Evolutionary conservation across 768 basidiomycete genomes (phyloP).

Genomic region (Tephrocybe sp.): DNA sequence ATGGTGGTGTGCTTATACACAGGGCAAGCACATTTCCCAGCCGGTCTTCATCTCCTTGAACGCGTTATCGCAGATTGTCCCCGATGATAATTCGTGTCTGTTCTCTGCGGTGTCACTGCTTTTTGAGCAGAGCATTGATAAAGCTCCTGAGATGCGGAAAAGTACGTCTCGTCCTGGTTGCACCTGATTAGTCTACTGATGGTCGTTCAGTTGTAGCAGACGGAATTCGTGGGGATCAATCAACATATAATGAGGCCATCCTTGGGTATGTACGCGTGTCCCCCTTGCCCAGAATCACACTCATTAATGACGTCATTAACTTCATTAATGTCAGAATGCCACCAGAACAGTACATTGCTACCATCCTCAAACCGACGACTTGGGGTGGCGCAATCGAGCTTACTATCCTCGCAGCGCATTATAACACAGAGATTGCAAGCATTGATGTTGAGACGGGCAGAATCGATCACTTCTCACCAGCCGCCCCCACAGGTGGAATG

Average conservation of each 20-base stretch:
- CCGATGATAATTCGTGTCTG: slow-evolving; percentile 97
- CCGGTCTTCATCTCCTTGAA: neutral
- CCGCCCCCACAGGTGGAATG: slow-evolving; percentile 34
- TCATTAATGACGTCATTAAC: neutral
- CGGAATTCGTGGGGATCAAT: slow-evolving; percentile 69
- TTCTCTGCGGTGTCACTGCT: slow-evolving; percentile 86
- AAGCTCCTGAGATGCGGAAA: slow-evolving; percentile 69
- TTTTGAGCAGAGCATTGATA: slow-evolving; percentile 80
- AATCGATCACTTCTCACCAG: slow-evolving; percentile 76
- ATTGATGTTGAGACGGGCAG: slow-evolving; percentile 93
- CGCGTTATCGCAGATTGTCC: slow-evolving; percentile 50
- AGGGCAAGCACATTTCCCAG: slow-evolving; percentile 44
- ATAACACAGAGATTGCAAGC: slow-evolving; percentile 81
- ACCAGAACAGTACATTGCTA: slow-evolving; percentile 70
- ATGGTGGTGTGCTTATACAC: slow-evolving; percentile 72
- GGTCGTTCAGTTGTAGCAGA: slow-evolving; percentile 70
- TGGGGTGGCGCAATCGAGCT: slow-evolving; percentile 99
- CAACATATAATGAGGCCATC: slow-evolving; percentile 81
- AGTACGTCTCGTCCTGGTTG: slow-evolving; percentile 45
- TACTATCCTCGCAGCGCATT: slow-evolving; percentile 79
- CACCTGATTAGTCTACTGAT: neutral
- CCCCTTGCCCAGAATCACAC: neutral
- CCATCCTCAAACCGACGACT: slow-evolving; percentile 74
- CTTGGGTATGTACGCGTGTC: slow-evolving; percentile 62
- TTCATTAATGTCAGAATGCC: too few relatives aligned